phyloP scores from a whole-genome alignment of 129 eudicot species.

The Helichrysum umbraculigerum region DNA sequence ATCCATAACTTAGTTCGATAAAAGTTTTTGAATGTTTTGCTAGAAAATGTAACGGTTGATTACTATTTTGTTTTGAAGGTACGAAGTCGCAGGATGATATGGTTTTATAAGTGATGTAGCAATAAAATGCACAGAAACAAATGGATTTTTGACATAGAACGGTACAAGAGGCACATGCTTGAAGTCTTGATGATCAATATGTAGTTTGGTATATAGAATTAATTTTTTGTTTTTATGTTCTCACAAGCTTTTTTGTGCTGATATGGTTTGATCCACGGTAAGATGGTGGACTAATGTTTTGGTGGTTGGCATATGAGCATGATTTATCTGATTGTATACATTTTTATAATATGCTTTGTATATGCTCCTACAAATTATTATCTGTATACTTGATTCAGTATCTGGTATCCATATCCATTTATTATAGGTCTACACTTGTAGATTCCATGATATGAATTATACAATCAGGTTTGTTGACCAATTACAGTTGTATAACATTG shows the following conservation, averaged over 20 bases:
- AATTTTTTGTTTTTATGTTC: neutral
- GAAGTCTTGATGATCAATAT: conserved; percentile 2
- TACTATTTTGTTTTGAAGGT: neutral
- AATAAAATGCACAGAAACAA: conserved; percentile 22
- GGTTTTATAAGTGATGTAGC: conserved; percentile 1
- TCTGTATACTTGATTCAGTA: neutral
- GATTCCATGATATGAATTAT: neutral
- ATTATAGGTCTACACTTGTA: neutral
- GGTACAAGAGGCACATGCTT: conserved; percentile 4
- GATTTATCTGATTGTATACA: neutral
- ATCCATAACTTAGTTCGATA: neutral
- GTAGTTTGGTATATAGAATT: conserved; percentile 26
- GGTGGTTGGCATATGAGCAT: neutral
- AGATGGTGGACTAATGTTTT: neutral
- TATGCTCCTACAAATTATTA: neutral
- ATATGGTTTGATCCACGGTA: neutral
- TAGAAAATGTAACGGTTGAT: neutral
- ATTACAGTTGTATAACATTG: too few relatives aligned
- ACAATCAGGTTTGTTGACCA: too few relatives aligned
- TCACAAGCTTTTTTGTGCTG: neutral
- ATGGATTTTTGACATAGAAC: conserved; percentile 29
- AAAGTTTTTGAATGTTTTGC: neutral
- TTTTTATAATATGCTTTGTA: neutral
- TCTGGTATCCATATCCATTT: neutral
- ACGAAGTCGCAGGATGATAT: neutral